phyloP scores from a whole-genome alignment of 805 yeast species.

The Wickerhamiella brachini region DNA sequence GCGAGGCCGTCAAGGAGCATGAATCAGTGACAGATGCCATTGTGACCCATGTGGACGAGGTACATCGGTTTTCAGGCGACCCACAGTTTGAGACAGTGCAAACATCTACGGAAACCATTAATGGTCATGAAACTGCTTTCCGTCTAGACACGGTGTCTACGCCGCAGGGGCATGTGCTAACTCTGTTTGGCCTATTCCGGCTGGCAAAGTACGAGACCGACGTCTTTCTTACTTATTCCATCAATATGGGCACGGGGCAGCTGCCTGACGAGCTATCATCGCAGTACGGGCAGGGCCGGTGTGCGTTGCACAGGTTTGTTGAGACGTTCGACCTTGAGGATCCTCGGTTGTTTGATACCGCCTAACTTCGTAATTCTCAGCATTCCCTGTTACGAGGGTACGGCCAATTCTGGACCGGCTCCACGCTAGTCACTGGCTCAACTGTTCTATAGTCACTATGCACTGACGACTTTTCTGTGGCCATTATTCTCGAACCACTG shows the following conservation, averaged over 20 bases:
- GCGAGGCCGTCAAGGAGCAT: constrained; percentile 24
- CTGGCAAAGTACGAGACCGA: constrained; percentile 14
- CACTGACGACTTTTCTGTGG: too few species aligned
- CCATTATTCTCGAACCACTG: too few species aligned
- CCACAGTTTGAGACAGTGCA: constrained; percentile 1
- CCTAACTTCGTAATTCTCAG: too few species aligned
- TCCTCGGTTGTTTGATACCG: constrained; percentile 8
- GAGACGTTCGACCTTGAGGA: constrained; percentile 11
- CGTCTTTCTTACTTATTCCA: constrained; percentile 13
- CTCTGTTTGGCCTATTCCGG: constrained; percentile 14
- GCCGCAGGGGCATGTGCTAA: constrained; percentile 2
- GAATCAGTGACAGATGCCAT: constrained; percentile 13
- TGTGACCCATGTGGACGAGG: constrained; percentile 14
- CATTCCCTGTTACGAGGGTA: too few species aligned
- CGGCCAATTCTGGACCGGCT: too few species aligned
- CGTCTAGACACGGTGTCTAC: constrained; percentile 11
- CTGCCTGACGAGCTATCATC: constrained; percentile 1
- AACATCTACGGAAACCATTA: constrained; percentile 6
- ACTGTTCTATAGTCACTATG: too few species aligned
- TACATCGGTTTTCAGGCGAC: constrained; percentile 14
- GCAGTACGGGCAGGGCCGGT: constrained; percentile 4
- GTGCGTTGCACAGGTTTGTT: constrained; percentile 5
- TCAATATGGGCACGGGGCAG: constrained; percentile 1
- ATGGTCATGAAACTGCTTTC: constrained; percentile 8
- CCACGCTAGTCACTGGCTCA: too few species aligned